Conservation (phyloP, 1,139 yeast genomes). For the Yamadazyma aaseri region DNA sequence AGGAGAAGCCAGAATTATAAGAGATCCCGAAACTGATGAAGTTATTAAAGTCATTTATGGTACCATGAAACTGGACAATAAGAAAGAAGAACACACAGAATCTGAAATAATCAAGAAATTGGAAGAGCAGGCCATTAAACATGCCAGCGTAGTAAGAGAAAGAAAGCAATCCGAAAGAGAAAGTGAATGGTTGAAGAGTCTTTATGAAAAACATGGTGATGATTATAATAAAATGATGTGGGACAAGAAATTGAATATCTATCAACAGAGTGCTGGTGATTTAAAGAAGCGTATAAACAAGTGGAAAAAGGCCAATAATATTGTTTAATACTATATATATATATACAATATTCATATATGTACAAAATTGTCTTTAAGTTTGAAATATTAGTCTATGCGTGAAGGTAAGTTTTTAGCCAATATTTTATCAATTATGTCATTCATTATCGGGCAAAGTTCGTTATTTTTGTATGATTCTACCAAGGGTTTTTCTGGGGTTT, state of each 20-base stretch:
- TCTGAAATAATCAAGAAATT: slow-evolving; percentile 64
- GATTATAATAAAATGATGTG: slow-evolving; percentile 88
- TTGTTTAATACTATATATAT: too few relatives aligned
- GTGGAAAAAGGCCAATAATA: slow-evolving; percentile 55
- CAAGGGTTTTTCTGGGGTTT: slow-evolving; percentile 26
- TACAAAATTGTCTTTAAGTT: slow-evolving; percentile 2
- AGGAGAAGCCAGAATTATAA: slow-evolving; percentile 80
- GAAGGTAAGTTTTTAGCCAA: slow-evolving; percentile 38
- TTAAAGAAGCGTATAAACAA: slow-evolving; percentile 63
- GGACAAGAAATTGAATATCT: slow-evolving; percentile 81
- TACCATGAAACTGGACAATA: slow-evolving; percentile 38
- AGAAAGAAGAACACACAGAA: slow-evolving; percentile 22
- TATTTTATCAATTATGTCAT: slow-evolving; percentile 46
- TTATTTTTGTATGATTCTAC: slow-evolving; percentile 37
- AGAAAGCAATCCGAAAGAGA: slow-evolving; percentile 73
- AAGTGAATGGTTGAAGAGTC: slow-evolving; percentile 61
- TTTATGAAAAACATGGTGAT: slow-evolving; percentile 81
- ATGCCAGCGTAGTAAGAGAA: slow-evolving; percentile 46
- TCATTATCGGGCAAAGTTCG: slow-evolving; percentile 50
- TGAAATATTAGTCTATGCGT: slow-evolving; percentile 16
- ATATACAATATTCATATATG: too few relatives aligned
- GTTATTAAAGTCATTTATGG: slow-evolving; percentile 73
- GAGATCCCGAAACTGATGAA: slow-evolving; percentile 68
- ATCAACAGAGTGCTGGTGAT: slow-evolving; percentile 86
- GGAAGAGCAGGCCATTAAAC: slow-evolving; percentile 59